Base-by-base conservation (phyloP, 2,329 filamentous ascomycete species). In the Exophiala spinifera region DNA sequence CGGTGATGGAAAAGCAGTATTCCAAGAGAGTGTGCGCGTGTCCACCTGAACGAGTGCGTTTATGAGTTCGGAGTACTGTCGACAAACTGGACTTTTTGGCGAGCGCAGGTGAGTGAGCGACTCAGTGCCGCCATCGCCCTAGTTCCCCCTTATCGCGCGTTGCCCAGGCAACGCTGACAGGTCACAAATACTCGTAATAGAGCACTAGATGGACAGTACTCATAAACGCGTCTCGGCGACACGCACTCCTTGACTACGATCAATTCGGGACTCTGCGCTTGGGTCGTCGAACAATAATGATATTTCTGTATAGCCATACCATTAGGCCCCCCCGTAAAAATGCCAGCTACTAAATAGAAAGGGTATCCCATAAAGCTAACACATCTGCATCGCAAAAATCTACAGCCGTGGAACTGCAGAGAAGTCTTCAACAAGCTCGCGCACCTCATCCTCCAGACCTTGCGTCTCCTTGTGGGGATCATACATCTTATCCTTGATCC, bases 401-500 rank as follows among this genome's bases (percentile, higher is more conserved):
- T 49, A 60, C 57, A 60, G 51, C 40, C 48, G 52, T 3, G 57
- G 51, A 15, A 52, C 52, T 19, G 44, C 36, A 6, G 43, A 28
- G 34, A 62, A 48, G 31, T 59, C 57, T 17, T 55, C 37, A 21
- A 58, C 60, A 40, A 62, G 54, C 15, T 56, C 55, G 8, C 55
- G 55, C 23, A 62, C 51, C 61, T 77, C 76, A 20, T 73, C 65
- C 66, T 78, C 75, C 31, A 78, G 63, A 39, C 69, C 67, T 53
- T 70, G 65, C n/a, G 76, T 74, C 64, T 78, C 76, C 13, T 65
- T 67, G 64, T 76, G 73, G 20, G 76, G 73, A 52, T 77, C 70
- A 59, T 78, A 78, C 76, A 78, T 78, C 63, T 71, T 74, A 10
- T 67, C 61, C 63, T 72, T 74, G 67, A 78, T 76, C 72, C 73